Evolutionary conservation across 1,139 yeast species (phyloP).

Genomic region (Lodderomyces orthopsilosis): DNA sequence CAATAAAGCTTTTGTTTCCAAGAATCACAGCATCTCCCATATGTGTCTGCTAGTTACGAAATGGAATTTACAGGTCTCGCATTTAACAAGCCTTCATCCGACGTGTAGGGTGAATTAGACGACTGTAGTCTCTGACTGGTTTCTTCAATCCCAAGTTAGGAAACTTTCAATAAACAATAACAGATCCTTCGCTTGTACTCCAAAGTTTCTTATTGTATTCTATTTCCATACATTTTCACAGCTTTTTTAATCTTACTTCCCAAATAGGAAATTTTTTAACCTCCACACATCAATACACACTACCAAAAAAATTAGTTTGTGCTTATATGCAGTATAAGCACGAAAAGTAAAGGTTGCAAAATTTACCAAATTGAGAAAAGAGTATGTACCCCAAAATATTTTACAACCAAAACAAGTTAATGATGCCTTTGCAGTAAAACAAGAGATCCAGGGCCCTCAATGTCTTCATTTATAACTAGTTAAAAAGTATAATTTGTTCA

Average conservation of each 20-base stretch:
- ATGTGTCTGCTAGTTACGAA: too few relatives aligned
- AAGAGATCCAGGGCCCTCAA: slow-evolving; percentile 1
- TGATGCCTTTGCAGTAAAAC: neutral
- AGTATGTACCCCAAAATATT: slow-evolving; percentile 1
- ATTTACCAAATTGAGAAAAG: slow-evolving; percentile 2
- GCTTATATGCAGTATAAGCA: neutral
- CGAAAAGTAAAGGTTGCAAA: neutral
- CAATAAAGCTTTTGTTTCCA: too few relatives aligned
- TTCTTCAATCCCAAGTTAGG: neutral
- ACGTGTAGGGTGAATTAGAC: neutral
- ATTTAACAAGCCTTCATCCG: neutral
- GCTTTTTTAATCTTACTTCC: slow-evolving; percentile 1
- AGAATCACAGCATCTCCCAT: too few relatives aligned
- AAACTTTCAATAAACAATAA: neutral
- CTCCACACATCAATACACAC: neutral
- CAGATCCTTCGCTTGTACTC: neutral
- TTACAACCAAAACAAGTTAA: slow-evolving; percentile 1
- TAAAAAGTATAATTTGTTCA: slow-evolving; percentile 1
- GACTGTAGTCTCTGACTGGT: neutral
- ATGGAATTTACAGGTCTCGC: neutral
- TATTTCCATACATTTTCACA: neutral
- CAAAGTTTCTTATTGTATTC: neutral
- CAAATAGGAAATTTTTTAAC: neutral
- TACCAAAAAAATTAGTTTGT: neutral
- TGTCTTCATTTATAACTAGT: slow-evolving; percentile 1